Conservation (phyloP, 495 filamentous ascomycete species). For the Neurospora sp. region DNA sequence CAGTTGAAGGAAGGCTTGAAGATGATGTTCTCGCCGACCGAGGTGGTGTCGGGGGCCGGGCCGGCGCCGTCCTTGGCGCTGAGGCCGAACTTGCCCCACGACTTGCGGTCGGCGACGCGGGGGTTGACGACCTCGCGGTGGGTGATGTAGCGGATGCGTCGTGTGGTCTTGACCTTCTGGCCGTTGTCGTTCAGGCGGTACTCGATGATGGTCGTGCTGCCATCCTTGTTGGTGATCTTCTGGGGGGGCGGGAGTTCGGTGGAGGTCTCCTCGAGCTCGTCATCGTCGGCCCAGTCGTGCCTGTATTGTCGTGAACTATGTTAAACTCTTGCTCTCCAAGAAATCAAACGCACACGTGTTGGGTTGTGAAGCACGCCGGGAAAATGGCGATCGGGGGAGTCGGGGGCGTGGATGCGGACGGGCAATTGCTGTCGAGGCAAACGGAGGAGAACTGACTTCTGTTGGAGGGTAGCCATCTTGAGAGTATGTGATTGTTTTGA, state of each 20-base stretch:
- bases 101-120: constrained; percentile 83
- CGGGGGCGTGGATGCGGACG: neutral
- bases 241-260: constrained; percentile 72
- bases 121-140: constrained; percentile 91
- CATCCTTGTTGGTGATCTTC: constrained; percentile 90
- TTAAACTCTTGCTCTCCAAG: neutral
- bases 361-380: neutral
- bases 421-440: neutral
- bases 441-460: neutral
- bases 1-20: constrained; percentile 86
- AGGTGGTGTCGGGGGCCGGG: constrained; percentile 75
- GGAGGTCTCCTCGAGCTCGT: constrained; percentile 76
- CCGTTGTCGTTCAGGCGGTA: constrained; percentile 86
- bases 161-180: constrained; percentile 93
- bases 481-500: neutral
- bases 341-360: neutral
- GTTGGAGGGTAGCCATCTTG: neutral
- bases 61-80: constrained; percentile 55
- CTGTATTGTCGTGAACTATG: constrained; percentile 7
- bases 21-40: constrained; percentile 92
- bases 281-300: constrained; percentile 90
- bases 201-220: constrained; percentile 87
- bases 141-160: constrained; percentile 81
- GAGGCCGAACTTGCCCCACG: constrained; percentile 85
- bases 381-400: neutral